These are phyloP conservation scores for Thelonectria discophora DNA, from an alignment of 2,329 filamentous ascomycete species.

Conservation along the genomic window DNA sequence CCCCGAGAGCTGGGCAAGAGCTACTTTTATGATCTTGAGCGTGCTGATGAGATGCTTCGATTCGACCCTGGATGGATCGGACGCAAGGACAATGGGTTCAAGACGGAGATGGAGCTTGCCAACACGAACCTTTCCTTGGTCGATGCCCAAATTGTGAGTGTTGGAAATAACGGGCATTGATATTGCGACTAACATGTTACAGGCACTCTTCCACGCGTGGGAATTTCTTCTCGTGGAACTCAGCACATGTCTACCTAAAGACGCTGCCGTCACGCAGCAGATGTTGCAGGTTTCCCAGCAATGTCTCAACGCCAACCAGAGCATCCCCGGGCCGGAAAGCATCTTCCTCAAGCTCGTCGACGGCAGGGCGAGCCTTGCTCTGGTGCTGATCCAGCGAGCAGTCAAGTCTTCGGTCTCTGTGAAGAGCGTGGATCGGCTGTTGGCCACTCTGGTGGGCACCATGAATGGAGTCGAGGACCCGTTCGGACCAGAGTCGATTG, in stretches of 20 bases:
- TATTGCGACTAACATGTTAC: slow-evolving; percentile 32
- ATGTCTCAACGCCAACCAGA: slow-evolving; percentile 81
- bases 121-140: slow-evolving; percentile 93
- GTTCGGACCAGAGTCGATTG: slow-evolving; percentile 60
- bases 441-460: slow-evolving; percentile 61
- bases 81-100: slow-evolving; percentile 75
- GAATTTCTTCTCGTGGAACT: slow-evolving; percentile 88
- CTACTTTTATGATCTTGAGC: slow-evolving; percentile 85
- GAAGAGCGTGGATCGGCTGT: slow-evolving; percentile 61
- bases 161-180: slow-evolving; percentile 37
- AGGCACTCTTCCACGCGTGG: slow-evolving; percentile 88
- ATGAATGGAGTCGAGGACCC: slow-evolving; percentile 64
- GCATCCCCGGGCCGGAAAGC: slow-evolving; percentile 75
- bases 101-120: slow-evolving; percentile 82
- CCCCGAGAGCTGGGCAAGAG: slow-evolving; percentile 73
- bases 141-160: slow-evolving; percentile 84
- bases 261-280: slow-evolving; percentile 68
- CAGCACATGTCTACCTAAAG: slow-evolving; percentile 67
- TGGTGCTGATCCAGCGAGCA: slow-evolving; percentile 83
- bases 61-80: slow-evolving; percentile 83
- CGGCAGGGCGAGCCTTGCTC: slow-evolving; percentile 79
- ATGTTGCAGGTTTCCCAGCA: slow-evolving; percentile 79
- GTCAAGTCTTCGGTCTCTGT: slow-evolving; percentile 64
- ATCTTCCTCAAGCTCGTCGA: slow-evolving; percentile 84
- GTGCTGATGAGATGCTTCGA: slow-evolving; percentile 78